Conservation (phyloP, 306 rosid species). For the Potentilla sterilis region DNA sequence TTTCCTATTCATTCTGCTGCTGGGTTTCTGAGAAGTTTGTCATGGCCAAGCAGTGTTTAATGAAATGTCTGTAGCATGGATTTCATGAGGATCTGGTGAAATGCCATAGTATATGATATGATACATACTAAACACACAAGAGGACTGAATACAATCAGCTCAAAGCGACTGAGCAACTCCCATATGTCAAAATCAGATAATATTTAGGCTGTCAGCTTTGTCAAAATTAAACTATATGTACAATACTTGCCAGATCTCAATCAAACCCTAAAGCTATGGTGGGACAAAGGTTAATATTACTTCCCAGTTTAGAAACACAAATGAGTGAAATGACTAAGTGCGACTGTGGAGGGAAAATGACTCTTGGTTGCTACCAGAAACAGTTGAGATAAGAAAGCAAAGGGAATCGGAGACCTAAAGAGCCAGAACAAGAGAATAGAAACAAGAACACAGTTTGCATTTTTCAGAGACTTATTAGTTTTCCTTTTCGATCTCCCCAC, state of each 20-base stretch:
- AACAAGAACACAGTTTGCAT: constrained; percentile 17
- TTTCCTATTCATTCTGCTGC: not conserved
- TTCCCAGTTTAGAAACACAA: not conserved
- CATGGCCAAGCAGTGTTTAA: not conserved
- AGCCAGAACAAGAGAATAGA: constrained; percentile 14
- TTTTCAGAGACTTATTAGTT: constrained; percentile 8
- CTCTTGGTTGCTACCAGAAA: constrained; percentile 1
- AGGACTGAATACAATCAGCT: not conserved
- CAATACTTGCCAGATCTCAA: not conserved
- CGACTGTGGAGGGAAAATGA: constrained; percentile 1
- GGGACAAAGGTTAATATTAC: constrained; percentile 9
- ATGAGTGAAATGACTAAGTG: not conserved
- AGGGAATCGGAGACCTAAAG: constrained; percentile 5
- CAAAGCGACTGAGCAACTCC: not conserved
- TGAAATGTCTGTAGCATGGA: not conserved
- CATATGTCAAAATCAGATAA: constrained; percentile 11
- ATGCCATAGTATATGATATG: not conserved
- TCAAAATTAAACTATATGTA: not conserved
- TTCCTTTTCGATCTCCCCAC: constrained; percentile 10
- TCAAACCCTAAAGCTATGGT: constrained; percentile 7
- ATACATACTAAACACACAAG: not conserved
- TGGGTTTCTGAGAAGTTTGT: not conserved
- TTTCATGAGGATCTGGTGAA: not conserved
- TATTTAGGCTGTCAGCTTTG: constrained; percentile 3
- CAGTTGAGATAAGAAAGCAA: constrained; percentile 6